Conservation (phyloP, 2,329 filamentous ascomycete species). For the Endoconidiophora laricicola region DNA sequence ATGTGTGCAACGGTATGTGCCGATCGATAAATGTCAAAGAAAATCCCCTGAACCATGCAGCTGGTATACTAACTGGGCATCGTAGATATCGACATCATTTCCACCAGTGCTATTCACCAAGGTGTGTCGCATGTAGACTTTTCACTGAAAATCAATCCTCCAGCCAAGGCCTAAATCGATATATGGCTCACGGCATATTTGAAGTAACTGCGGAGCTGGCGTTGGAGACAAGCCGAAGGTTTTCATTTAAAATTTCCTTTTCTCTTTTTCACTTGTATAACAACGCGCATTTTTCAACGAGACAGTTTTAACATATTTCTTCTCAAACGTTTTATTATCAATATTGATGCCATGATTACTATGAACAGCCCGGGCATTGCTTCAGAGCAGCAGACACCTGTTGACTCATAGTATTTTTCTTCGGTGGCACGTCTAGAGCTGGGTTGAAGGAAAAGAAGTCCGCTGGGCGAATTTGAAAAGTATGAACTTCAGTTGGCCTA, state of each 20-base stretch:
- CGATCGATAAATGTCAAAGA: background rate
- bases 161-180: slow-evolving; percentile 3
- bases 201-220: background rate
- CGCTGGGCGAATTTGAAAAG: slow-evolving; percentile 27
- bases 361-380: too few species aligned
- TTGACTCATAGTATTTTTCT: slow-evolving; percentile 24
- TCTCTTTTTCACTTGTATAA: background rate
- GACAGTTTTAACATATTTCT: background rate
- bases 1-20: slow-evolving; percentile 54
- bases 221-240: background rate
- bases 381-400: slow-evolving; percentile 17
- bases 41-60: background rate
- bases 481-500: slow-evolving; percentile 32
- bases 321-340: background rate
- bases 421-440: slow-evolving; percentile 27
- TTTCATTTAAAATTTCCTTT: background rate
- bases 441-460: slow-evolving; percentile 33
- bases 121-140: slow-evolving; percentile 90
- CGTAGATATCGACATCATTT: slow-evolving; percentile 81
- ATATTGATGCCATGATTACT: background rate
- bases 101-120: slow-evolving; percentile 92
- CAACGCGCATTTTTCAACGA: background rate
- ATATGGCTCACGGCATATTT: background rate
- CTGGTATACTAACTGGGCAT: slow-evolving; percentile 14
- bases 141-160: slow-evolving; percentile 61